These are phyloP conservation scores for Cinnamomum micranthum DNA, from an alignment of 164 flowering plant species.

Conservation along the genomic window DNA sequence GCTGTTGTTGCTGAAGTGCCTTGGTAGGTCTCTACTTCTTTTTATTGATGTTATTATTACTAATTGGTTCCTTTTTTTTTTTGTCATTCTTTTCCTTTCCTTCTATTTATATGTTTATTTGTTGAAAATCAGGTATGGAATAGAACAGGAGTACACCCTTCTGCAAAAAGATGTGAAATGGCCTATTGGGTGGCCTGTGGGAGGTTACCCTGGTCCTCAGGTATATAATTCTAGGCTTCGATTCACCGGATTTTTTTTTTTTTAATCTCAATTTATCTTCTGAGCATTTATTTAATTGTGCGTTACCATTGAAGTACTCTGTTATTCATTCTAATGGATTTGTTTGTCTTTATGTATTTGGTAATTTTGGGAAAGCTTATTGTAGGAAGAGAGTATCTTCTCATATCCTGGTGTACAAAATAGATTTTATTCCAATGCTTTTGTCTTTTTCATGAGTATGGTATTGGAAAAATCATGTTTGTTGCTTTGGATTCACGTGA, in stretches of 20 bases:
- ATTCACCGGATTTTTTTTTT: neutral
- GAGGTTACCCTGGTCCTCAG: conserved; percentile 63
- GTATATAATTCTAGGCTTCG: conserved; percentile 14
- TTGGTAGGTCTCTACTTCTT: conserved; percentile 26
- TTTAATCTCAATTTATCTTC: too few species aligned
- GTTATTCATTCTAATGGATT: too few species aligned
- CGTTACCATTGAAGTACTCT: neutral
- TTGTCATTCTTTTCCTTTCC: neutral
- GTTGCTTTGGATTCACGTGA: neutral
- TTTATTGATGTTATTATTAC: too few species aligned
- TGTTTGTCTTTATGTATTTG: too few species aligned
- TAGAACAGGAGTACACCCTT: conserved; percentile 56
- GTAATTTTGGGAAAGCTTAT: too few species aligned
- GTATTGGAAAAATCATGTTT: neutral
- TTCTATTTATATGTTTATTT: neutral
- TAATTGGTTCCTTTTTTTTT: neutral
- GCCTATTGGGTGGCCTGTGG: conserved; percentile 62
- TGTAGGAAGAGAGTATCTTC: too few species aligned
- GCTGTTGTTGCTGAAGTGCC: conserved; percentile 45
- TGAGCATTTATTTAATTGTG: neutral
- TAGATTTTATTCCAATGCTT: neutral
- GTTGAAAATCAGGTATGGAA: conserved; percentile 36
- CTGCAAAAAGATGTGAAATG: conserved; percentile 45
- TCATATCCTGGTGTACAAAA: too few species aligned
- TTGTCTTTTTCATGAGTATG: neutral